A percentile compares a stretch with the other conserved stretches of the same genome.
phyloP scores from a whole-genome alignment of 495 filamentous ascomycete species.

The Daldinia grandis region DNA sequence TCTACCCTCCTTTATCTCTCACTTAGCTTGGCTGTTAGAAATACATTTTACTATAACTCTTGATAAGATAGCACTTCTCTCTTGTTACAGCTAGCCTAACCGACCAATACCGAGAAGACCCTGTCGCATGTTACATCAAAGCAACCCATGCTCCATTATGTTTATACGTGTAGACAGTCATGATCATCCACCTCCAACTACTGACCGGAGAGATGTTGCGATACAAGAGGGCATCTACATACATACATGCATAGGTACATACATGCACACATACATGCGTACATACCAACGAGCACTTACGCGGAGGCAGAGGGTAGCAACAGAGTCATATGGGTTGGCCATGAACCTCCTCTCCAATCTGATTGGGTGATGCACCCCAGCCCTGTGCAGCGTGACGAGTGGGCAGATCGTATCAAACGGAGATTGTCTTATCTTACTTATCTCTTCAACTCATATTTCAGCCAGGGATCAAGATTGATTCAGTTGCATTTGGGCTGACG shows the following conservation, averaged over 20 bases:
- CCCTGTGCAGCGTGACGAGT: background rate
- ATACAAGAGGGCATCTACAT: background rate
- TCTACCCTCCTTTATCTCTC: background rate
- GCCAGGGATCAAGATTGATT: slow-evolving; percentile 16
- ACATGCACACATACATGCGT: no score
- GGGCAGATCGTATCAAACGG: slow-evolving; percentile 1
- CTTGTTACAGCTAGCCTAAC: background rate
- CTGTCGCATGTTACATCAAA: background rate
- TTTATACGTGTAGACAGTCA: background rate
- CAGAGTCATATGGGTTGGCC: background rate
- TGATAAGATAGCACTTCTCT: background rate
- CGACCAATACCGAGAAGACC: background rate
- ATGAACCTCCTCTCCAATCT: background rate
- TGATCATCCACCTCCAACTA: background rate
- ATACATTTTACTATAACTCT: background rate
- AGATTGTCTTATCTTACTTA: slow-evolving; percentile 36
- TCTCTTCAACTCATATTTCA: slow-evolving; percentile 20
- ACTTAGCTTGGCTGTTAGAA: background rate
- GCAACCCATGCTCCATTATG: background rate
- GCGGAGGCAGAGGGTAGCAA: background rate
- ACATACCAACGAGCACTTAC: background rate
- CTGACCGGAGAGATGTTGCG: background rate
- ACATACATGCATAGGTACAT: no score
- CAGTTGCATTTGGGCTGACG: slow-evolving; percentile 12
- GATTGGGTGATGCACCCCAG: slow-evolving; percentile 17